These are phyloP conservation scores for Paxillus involutus DNA, from an alignment of 768 basidiomycete species.

Conservation along the genomic window DNA sequence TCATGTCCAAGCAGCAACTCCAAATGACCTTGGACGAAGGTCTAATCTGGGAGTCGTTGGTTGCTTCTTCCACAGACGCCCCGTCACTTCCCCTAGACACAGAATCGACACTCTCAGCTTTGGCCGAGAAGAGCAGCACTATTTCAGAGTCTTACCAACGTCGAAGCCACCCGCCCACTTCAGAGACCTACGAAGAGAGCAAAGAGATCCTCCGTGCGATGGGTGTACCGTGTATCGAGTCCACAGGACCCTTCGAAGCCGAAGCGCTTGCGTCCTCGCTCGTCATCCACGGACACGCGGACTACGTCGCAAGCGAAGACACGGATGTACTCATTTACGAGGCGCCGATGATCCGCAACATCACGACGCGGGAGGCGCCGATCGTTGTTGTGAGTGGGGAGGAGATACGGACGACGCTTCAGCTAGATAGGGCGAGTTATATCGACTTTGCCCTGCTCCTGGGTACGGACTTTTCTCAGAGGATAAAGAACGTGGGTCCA, in stretches of 20 bases:
- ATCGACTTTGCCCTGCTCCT: slow-evolving; percentile 86
- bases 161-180: slow-evolving; percentile 59
- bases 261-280: slow-evolving; percentile 84
- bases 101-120: slow-evolving; percentile 25
- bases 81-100: slow-evolving; percentile 14
- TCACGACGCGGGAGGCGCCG: slow-evolving; percentile 60
- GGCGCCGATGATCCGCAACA: slow-evolving; percentile 77
- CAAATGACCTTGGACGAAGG: slow-evolving; percentile 63
- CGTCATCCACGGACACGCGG: slow-evolving; percentile 71
- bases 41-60: slow-evolving; percentile 52
- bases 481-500: slow-evolving; percentile 83
- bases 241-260: slow-evolving; percentile 72
- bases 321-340: slow-evolving; percentile 84
- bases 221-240: slow-evolving; percentile 79
- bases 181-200: slow-evolving; percentile 67
- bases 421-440: slow-evolving; percentile 57
- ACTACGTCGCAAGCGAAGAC: slow-evolving; percentile 91
- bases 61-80: slow-evolving; percentile 11
- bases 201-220: slow-evolving; percentile 70
- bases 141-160: slow-evolving; percentile 68
- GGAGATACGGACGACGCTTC: slow-evolving; percentile 56
- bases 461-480: slow-evolving; percentile 88
- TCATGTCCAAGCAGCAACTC: slow-evolving; percentile 62
- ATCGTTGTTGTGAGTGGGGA: slow-evolving; percentile 64
- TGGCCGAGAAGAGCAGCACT: slow-evolving; percentile 51